phyloP scores from a whole-genome alignment of 371 early-diverging fungal species.

The Rhizopus sp. region DNA sequence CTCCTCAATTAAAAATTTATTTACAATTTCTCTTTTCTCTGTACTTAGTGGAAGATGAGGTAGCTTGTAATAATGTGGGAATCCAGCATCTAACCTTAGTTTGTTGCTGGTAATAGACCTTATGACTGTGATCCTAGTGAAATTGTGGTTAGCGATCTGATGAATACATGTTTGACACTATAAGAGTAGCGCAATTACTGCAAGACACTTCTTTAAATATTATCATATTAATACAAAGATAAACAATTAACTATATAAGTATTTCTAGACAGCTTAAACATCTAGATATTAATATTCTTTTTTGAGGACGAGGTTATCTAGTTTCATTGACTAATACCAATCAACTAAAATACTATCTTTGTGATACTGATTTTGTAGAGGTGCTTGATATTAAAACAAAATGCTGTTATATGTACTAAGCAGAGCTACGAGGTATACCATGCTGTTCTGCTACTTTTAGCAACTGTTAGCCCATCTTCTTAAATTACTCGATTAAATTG shows the following conservation, averaged over 20 bases:
- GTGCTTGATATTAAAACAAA: conserved; percentile 5
- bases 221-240: conserved; percentile 6
- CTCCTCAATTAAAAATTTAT: not conserved
- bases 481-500: conserved; percentile 9
- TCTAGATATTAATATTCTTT: not conserved
- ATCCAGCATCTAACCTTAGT: conserved; percentile 16
- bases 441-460: conserved; percentile 7
- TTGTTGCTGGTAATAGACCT: conserved; percentile 18
- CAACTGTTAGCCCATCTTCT: conserved; percentile 5
- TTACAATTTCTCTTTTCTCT: conserved; percentile 7
- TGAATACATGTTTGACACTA: conserved; percentile 21
- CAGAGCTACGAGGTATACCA: conserved; percentile 8
- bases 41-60: conserved; percentile 11
- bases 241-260: conserved; percentile 2
- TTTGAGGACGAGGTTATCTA: not conserved
- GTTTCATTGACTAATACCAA: conserved; percentile 1
- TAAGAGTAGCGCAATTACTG: conserved; percentile 16
- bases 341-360: not conserved
- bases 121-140: conserved; percentile 18
- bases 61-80: conserved; percentile 16
- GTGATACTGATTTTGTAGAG: conserved; percentile 8
- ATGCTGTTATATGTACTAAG: conserved; percentile 8
- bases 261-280: conserved; percentile 9
- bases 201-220: conserved; percentile 13
- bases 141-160: conserved; percentile 20